These are phyloP conservation scores for Salpingoeca rosetta DNA, from an alignment of 78 protist genomes.

Conservation along the genomic window DNA sequence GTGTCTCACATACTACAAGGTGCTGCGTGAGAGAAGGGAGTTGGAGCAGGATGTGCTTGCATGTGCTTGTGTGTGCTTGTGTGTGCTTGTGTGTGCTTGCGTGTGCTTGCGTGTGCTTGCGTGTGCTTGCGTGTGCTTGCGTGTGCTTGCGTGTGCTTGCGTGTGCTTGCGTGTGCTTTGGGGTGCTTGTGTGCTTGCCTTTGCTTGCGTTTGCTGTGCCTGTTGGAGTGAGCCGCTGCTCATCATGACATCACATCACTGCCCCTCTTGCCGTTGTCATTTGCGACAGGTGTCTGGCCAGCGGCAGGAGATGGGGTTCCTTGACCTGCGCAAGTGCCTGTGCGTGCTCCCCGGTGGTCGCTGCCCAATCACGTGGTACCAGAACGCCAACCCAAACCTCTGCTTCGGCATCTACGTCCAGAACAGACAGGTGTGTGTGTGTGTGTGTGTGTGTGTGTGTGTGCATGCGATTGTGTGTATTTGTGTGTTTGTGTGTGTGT, in stretches of 20 bases:
- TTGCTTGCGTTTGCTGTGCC: not conserved
- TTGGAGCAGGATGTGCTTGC: not conserved
- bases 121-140: not conserved
- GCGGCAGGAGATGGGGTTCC: not conserved
- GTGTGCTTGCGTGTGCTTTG: not conserved
- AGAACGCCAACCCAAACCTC: not conserved
- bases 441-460: not conserved
- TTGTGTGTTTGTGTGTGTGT: too few relatives aligned
- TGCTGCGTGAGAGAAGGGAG: too few relatives aligned
- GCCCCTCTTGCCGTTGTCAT: not conserved
- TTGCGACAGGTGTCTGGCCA: not conserved
- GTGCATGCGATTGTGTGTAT: not conserved
- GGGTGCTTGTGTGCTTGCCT: not conserved
- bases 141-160: not conserved
- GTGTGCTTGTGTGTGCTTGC: not conserved
- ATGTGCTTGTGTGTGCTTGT: not conserved
- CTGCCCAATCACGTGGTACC: not conserved
- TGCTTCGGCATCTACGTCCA: not conserved
- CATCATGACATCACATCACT: not conserved
- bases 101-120: not conserved
- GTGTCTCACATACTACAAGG: not conserved
- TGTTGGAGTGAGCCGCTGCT: not conserved
- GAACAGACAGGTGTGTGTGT: not conserved
- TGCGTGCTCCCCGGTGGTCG: not conserved
- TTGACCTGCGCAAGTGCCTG: not conserved